phyloP scores from a whole-genome alignment of 257 asterid species.

The Salvia splendens region DNA sequence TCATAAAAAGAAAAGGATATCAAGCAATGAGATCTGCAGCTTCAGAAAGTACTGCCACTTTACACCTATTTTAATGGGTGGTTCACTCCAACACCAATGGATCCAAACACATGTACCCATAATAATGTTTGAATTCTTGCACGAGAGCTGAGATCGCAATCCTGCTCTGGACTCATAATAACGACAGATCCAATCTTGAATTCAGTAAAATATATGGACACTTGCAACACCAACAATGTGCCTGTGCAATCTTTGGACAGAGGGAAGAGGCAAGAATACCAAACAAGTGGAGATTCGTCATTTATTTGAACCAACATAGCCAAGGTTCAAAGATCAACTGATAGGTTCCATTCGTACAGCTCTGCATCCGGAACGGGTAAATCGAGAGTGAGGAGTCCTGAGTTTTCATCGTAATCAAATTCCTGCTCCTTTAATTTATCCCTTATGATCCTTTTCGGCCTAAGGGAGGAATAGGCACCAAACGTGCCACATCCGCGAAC shows the following conservation, averaged over 20 bases:
- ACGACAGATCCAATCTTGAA: constrained; percentile 27
- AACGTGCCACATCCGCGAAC: constrained; percentile 64
- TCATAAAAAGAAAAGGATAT: too few species aligned
- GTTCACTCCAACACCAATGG: not conserved
- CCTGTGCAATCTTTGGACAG: not conserved
- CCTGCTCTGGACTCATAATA: constrained; percentile 8
- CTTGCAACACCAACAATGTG: too few species aligned
- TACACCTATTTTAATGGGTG: not conserved
- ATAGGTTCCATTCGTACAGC: constrained; percentile 54
- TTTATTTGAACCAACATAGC: not conserved
- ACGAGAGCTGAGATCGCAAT: not conserved
- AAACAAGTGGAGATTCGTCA: not conserved
- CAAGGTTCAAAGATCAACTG: constrained; percentile 43
- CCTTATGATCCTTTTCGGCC: constrained; percentile 45
- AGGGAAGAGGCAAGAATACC: constrained; percentile 4
- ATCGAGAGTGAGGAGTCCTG: constrained; percentile 48
- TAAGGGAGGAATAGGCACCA: constrained; percentile 69
- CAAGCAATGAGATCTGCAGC: too few species aligned
- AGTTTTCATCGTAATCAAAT: constrained; percentile 47
- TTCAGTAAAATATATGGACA: constrained; percentile 4
- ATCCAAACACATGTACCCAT: too few species aligned
- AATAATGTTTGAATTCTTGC: too few species aligned
- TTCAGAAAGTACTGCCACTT: not conserved
- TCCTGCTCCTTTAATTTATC: constrained; percentile 40
- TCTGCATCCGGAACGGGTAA: constrained; percentile 50